Base-by-base conservation (phyloP, 208 protist species). In the Acanthamoeba lenticulata region DNA sequence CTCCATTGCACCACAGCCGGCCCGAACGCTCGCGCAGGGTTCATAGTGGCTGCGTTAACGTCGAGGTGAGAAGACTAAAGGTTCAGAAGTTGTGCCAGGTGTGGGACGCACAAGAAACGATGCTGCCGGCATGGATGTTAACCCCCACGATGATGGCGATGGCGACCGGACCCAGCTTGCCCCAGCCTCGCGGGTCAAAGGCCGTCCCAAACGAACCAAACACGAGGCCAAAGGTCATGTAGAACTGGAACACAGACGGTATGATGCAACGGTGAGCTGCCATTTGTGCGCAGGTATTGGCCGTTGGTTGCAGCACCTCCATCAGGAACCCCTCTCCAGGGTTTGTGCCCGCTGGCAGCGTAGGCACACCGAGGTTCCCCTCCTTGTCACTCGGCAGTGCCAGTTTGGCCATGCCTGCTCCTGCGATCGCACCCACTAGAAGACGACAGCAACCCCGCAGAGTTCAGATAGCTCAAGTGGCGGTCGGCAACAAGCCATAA, bases 51-150 rank as follows among this genome's bases (percentile, higher is more conserved):
- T 83, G 69, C 27, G 32, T 69, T 69, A 21, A 69, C 9, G 13
- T 29, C 60, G 29, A 69, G 6, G 60, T 11, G 52, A 24, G 52
- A 60, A 60, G 52, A 60, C 52, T 13, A 60, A 27, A 60, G 11
- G 15, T 27, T 0, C 19, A 29, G 52, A 60, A 24, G 19, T 13
- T 3, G 52, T 24, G 52, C 0, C 0, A 2, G 4, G 5, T 6
- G 19, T 60, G 52, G 19, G 13, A 72, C 34, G 69, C 27, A 83
- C 72, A 45, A 27, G 72, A 38, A 29, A 83, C 72, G 21, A 83
- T 83, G 72, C 72, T 83, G 2, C 72, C 72, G 40, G 72, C 72
- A 38, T 83, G 72, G 0, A 83, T 83, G 72, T 83, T 83, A 27
- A 83, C 21, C 2, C 72, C 72, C 1, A 83, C 42, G 32, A 83